Evolutionary conservation across 140 eudicot species (phyloP).

Genomic region (Stevia rebaudiana): DNA sequence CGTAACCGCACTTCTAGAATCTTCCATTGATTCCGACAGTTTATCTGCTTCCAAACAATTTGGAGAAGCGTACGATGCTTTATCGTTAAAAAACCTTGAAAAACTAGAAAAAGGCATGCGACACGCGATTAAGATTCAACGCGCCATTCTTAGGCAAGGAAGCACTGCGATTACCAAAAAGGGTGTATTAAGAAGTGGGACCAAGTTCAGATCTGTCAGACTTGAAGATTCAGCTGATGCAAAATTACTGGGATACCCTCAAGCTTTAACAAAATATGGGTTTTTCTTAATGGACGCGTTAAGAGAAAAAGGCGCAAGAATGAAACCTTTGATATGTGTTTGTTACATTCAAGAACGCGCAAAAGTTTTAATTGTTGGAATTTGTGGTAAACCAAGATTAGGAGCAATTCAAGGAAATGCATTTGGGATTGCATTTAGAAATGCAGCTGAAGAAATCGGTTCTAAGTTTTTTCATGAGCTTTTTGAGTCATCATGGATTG

Average conservation of each 20-base stretch:
- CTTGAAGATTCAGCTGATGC: slow-evolving; percentile 85
- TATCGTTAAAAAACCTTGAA: slow-evolving; percentile 68
- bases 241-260: slow-evolving; percentile 72
- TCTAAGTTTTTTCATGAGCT: slow-evolving; percentile 87
- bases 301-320: slow-evolving; percentile 79
- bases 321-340: slow-evolving; percentile 89
- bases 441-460: slow-evolving; percentile 71
- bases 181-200: slow-evolving; percentile 87
- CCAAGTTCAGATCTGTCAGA: slow-evolving; percentile 90
- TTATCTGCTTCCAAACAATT: slow-evolving; percentile 68
- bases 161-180: slow-evolving; percentile 80
- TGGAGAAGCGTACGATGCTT: slow-evolving; percentile 90
- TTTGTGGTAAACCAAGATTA: slow-evolving; percentile 85
- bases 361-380: slow-evolving; percentile 75
- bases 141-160: slow-evolving; percentile 90
- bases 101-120: slow-evolving; percentile 73
- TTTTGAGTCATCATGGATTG: slow-evolving; percentile 89
- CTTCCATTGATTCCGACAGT: slow-evolving; percentile 57
- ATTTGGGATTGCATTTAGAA: slow-evolving; percentile 82
- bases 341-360: slow-evolving; percentile 59
- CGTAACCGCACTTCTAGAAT: slow-evolving; percentile 68
- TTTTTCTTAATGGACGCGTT: slow-evolving; percentile 90
- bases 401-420: slow-evolving; percentile 93
- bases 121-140: slow-evolving; percentile 91
- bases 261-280: slow-evolving; percentile 90